A percentile compares a stretch with the other conserved stretches of the same genome.
These are phyloP conservation scores for Dendrobium chrysotoxum DNA, from an alignment of 106 monocot species.

Conservation along the genomic window DNA sequence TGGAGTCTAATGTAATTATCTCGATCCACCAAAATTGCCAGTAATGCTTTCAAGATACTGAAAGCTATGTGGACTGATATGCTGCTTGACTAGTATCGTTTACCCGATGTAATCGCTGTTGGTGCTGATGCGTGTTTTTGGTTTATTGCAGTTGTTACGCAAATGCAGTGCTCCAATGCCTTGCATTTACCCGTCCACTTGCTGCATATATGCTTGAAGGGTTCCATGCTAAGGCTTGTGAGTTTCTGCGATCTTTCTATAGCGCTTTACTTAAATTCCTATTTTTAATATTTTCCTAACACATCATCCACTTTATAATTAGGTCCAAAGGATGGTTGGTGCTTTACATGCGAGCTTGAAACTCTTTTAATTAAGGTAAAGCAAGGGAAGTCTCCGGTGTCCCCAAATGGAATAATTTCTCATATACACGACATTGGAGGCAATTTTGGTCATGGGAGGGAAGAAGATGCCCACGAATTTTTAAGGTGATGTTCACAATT, in stretches of 20 bases:
- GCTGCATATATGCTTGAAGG: conserved; percentile 62
- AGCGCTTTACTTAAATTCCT: not conserved
- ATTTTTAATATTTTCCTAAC: not conserved
- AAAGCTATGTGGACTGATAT: not conserved
- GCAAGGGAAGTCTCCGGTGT: conserved; percentile 54
- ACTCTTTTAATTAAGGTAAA: conserved; percentile 49
- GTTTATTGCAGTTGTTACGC: conserved; percentile 78
- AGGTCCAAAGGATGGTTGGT: conserved; percentile 65
- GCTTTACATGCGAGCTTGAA: conserved; percentile 76
- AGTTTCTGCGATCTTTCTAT: not conserved
- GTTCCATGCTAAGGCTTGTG: conserved; percentile 63
- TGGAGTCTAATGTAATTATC: not conserved
- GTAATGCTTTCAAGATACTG: not conserved
- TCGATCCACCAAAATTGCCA: not conserved
- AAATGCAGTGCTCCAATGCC: conserved; percentile 81
- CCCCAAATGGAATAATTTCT: conserved; percentile 65
- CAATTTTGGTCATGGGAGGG: conserved; percentile 64
- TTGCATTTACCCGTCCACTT: conserved; percentile 75
- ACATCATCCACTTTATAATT: not conserved
- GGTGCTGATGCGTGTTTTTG: not conserved
- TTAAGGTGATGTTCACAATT: conserved; percentile 44
- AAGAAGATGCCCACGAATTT: conserved; percentile 99
- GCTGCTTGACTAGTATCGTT: not conserved
- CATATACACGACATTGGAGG: conserved; percentile 58
- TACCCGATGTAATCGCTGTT: not conserved